Percentiles rank a stretch among this genome's conserved stretches.
phyloP scores from a whole-genome alignment of 2,329 filamentous ascomycete species.

The Xylaria sp. region DNA sequence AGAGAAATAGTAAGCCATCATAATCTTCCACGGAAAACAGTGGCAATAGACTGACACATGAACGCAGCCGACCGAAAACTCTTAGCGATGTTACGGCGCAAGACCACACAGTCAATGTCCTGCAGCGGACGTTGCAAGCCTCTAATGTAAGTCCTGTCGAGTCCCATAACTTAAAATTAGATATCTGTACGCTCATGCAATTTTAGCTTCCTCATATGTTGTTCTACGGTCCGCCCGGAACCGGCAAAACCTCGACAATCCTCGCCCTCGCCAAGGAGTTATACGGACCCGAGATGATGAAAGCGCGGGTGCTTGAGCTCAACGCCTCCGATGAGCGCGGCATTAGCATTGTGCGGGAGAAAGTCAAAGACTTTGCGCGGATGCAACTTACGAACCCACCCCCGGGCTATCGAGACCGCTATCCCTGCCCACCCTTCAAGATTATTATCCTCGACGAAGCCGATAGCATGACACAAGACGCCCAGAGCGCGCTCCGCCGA shows the following conservation, averaged over 20 bases:
- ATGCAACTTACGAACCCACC: conserved; percentile 91
- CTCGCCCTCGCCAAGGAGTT: conserved; percentile 97
- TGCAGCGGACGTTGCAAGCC: conserved; percentile 92
- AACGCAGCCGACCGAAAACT: conserved; percentile 84
- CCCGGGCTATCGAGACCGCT: conserved; percentile 72
- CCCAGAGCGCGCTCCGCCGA: conserved; percentile 88
- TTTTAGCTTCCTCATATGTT: conserved; percentile 93
- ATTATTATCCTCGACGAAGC: conserved; percentile 99
- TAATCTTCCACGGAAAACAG: background rate
- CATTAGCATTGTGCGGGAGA: conserved; percentile 95
- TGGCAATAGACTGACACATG: conserved; percentile 46
- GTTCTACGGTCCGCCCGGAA: conserved; percentile 97
- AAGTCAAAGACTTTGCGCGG: conserved; percentile 97
- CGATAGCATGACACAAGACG: conserved; percentile 99
- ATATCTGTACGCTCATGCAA: conserved; percentile 16
- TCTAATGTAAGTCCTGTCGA: conserved; percentile 72
- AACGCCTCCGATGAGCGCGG: conserved; percentile 99
- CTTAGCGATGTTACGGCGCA: conserved; percentile 96
- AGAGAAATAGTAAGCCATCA: conserved; percentile 88
- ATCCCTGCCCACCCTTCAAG: conserved; percentile 97
- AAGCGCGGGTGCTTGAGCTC: conserved; percentile 94
- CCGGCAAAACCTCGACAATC: conserved; percentile 97
- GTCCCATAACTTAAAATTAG: background rate
- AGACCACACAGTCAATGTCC: conserved; percentile 94
- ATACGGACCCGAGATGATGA: conserved; percentile 94